A percentile compares a stretch with the other conserved stretches of the same genome.
phyloP scores from a whole-genome alignment of 1,284 basidiomycete genomes.

The Mycena citricolor region DNA sequence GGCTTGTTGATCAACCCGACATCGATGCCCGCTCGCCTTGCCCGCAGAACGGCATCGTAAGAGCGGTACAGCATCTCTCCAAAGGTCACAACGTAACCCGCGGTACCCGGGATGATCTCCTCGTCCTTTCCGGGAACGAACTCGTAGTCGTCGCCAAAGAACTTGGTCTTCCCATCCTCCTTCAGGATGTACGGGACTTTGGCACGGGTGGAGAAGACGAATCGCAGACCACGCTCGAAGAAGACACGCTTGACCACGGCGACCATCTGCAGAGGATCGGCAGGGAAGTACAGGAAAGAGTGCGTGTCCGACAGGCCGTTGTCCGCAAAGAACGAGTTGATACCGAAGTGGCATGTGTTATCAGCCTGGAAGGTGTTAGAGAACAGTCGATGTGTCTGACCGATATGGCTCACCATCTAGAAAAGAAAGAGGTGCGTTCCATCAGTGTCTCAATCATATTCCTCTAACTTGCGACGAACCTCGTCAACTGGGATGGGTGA shows the following conservation, averaged over 20 bases:
- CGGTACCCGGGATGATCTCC: constrained; percentile 64
- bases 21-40: constrained; percentile 68
- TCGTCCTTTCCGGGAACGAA: constrained; percentile 84
- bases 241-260: constrained; percentile 75
- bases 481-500: constrained; percentile 51
- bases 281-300: constrained; percentile 83
- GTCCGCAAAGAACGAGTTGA: constrained; percentile 85
- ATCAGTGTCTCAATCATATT: constrained; percentile 1
- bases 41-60: constrained; percentile 75
- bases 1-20: constrained; percentile 85
- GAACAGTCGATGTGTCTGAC: neutral
- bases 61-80: constrained; percentile 83
- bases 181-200: constrained; percentile 86
- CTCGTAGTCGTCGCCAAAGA: constrained; percentile 71
- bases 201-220: constrained; percentile 83
- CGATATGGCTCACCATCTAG: constrained; percentile 31
- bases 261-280: constrained; percentile 77
- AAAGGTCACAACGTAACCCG: constrained; percentile 76
- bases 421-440: neutral
- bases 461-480: constrained; percentile 31
- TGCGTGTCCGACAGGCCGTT: constrained; percentile 79
- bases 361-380: constrained; percentile 51
- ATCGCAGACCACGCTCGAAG: constrained; percentile 77
- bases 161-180: constrained; percentile 63
- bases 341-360: constrained; percentile 82